Percentiles rank a stretch among this genome's conserved stretches.
phyloP scores from a whole-genome alignment of 805 yeast genomes.

The Wickerhamomyces subpelliculosus region DNA sequence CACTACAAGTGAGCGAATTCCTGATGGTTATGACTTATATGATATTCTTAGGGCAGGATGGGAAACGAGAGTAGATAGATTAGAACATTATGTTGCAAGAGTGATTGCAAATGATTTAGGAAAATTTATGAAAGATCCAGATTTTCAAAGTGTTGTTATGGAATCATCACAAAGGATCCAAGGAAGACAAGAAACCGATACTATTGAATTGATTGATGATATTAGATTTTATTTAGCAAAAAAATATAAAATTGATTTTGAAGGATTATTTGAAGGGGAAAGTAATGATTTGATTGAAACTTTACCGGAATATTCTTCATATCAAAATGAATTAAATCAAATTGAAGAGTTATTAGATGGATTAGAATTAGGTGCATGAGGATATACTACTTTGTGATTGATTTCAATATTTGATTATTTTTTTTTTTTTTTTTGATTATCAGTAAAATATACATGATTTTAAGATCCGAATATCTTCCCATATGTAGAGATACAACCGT shows the following conservation, averaged over 20 bases:
- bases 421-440: no score
- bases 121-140: slow-evolving; percentile 28
- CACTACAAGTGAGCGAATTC: slow-evolving; percentile 24
- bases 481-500: no score
- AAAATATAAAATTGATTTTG: slow-evolving; percentile 20
- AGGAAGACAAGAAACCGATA: slow-evolving; percentile 64
- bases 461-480: no score
- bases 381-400: background rate
- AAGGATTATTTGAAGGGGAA: slow-evolving; percentile 25
- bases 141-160: slow-evolving; percentile 30
- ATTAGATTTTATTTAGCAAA: slow-evolving; percentile 51
- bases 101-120: slow-evolving; percentile 45
- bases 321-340: slow-evolving; percentile 26
- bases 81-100: slow-evolving; percentile 59
- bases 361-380: slow-evolving; percentile 36
- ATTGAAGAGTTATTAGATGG: slow-evolving; percentile 34
- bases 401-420: no score
- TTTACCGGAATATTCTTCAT: slow-evolving; percentile 15
- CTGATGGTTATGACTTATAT: slow-evolving; percentile 34
- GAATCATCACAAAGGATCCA: slow-evolving; percentile 47
- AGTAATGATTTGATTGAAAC: slow-evolving; percentile 14
- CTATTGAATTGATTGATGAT: slow-evolving; percentile 75
- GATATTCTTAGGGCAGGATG: slow-evolving; percentile 61
- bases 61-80: slow-evolving; percentile 55
- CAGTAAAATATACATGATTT: background rate